Percentiles rank a stretch among this genome's conserved stretches.
Conservation (phyloP, 2,329 filamentous ascomycete genomes). For the Harringtonia lauricola region DNA sequence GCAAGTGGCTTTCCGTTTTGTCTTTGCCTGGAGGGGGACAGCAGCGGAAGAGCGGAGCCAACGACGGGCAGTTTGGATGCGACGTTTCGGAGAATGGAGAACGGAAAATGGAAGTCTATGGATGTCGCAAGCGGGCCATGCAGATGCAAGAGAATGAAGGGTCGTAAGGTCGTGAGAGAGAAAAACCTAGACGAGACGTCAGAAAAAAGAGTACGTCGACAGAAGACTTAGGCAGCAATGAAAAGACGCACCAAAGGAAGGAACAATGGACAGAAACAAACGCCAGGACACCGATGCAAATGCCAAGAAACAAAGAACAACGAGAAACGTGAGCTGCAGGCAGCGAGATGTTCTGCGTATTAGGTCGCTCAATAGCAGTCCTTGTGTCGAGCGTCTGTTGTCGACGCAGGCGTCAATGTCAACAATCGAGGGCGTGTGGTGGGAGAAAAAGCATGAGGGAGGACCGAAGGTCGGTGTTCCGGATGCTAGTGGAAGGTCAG, state of each 20-base stretch:
- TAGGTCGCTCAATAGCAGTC: background rate
- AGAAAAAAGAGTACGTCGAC: background rate
- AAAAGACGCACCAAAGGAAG: background rate
- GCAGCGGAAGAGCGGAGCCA: background rate
- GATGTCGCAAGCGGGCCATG: background rate
- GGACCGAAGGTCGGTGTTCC: no score
- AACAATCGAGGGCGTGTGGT: no score
- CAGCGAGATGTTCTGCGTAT: background rate
- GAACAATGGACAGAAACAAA: conserved; percentile 7
- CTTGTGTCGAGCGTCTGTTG: no score
- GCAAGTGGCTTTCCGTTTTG: background rate
- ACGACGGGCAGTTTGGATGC: background rate
- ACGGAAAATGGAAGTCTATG: background rate
- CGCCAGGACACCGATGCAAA: conserved; percentile 10
- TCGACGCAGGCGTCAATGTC: no score
- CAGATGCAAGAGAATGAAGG: background rate
- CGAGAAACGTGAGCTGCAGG: background rate
- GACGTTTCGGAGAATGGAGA: background rate
- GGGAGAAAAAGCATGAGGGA: no score
- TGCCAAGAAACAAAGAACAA: conserved; percentile 4
- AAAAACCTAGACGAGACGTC: background rate
- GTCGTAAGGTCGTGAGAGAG: background rate
- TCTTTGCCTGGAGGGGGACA: conserved; percentile 5
- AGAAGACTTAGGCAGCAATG: background rate
- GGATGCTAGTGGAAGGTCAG: no score